Evolutionary conservation across 495 filamentous ascomycete species (phyloP).

Genomic region (Podospora comata): DNA sequence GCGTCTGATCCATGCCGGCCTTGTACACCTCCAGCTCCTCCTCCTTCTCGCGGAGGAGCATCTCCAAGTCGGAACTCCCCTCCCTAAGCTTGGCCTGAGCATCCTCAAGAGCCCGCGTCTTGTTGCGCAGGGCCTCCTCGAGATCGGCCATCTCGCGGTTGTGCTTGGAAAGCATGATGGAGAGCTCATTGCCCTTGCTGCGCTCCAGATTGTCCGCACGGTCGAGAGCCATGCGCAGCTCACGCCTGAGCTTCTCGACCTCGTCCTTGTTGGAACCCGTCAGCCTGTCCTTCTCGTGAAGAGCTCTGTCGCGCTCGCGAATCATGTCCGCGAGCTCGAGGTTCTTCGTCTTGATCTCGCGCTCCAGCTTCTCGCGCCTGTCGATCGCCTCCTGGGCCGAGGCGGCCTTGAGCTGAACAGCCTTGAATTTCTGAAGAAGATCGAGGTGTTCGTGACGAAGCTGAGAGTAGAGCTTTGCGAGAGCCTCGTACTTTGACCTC

Average conservation of each 20-base stretch:
- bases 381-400: constrained; percentile 98
- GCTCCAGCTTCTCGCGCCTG: constrained; percentile 86
- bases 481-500: constrained; percentile 92
- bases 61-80: constrained; percentile 78
- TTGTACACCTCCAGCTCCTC: constrained; percentile 97
- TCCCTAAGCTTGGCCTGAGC: constrained; percentile 71
- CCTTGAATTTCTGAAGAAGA: constrained; percentile 90
- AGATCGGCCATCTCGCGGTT: constrained; percentile 95
- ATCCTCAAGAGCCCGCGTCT: constrained; percentile 86
- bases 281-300: constrained; percentile 85
- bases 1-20: constrained; percentile 91
- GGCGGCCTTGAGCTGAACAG: constrained; percentile 90
- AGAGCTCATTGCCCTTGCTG: constrained; percentile 89
- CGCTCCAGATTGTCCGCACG: constrained; percentile 90
- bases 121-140: constrained; percentile 86
- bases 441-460: constrained; percentile 93
- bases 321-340: constrained; percentile 98
- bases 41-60: constrained; percentile 83
- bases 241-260: constrained; percentile 92
- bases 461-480: constrained; percentile 96
- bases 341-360: constrained; percentile 98
- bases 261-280: constrained; percentile 88
- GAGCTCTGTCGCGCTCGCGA: constrained; percentile 87
- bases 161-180: constrained; percentile 88
- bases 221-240: constrained; percentile 87